These are phyloP conservation scores for Pseudophaeomoniella oleicola DNA, from an alignment of 2,329 filamentous ascomycete genomes.

Conservation along the genomic window DNA sequence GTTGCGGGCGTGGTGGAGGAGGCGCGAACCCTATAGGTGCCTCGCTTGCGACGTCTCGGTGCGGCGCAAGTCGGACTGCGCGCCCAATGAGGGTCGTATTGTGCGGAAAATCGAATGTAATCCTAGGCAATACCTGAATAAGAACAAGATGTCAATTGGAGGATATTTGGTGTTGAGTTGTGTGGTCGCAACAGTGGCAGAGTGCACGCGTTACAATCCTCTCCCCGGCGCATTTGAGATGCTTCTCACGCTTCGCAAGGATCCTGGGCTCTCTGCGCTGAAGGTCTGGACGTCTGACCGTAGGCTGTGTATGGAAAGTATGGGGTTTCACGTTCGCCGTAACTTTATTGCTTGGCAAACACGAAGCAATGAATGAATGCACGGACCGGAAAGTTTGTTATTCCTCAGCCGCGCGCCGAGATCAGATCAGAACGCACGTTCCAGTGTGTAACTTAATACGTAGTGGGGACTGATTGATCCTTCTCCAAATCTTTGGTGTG, in stretches of 20 bases:
- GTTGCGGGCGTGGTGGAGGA: constrained; percentile 4
- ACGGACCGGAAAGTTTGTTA: no score
- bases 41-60: not conserved
- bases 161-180: not conserved
- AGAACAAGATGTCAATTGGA: not conserved
- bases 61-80: not conserved
- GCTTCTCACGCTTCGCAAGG: not conserved
- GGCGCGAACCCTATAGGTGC: not conserved
- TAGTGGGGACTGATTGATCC: no score
- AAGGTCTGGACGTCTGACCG: no score
- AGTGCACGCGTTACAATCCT: not conserved
- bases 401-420: no score
- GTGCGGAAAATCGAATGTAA: not conserved
- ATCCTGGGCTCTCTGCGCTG: no score
- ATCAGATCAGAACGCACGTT: no score
- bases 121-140: not conserved
- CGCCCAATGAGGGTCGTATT: not conserved
- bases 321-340: no score
- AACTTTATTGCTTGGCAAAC: no score
- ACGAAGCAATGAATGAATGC: no score
- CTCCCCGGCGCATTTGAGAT: not conserved
- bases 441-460: no score
- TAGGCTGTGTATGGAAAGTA: no score
- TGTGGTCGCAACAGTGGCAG: not conserved
- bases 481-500: no score